Percentiles rank a stretch among this genome's conserved stretches.
Conservation (phyloP, 73 alveolate species). For the Paramecium caudatum region DNA sequence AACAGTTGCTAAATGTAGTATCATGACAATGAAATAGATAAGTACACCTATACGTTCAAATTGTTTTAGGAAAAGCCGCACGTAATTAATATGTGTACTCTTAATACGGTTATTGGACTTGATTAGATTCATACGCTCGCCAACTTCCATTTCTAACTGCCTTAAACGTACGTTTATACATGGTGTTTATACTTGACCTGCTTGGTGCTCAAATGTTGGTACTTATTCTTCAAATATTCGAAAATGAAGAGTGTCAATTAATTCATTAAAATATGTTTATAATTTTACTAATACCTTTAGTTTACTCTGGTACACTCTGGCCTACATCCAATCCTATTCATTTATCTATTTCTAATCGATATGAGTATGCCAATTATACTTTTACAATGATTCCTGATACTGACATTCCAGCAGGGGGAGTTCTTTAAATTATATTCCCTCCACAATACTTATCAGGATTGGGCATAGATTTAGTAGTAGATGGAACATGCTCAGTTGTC, state of each 20-base stretch:
- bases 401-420: slow-evolving; percentile 23
- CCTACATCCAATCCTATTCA: slow-evolving; percentile 14
- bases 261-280: slow-evolving; percentile 35
- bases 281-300: slow-evolving; percentile 8
- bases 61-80: background rate
- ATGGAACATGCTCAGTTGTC: slow-evolving; percentile 13
- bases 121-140: background rate
- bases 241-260: background rate
- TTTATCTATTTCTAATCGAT: slow-evolving; percentile 38
- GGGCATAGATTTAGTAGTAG: slow-evolving; percentile 43
- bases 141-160: slow-evolving; percentile 45
- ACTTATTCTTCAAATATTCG: slow-evolving; percentile 26
- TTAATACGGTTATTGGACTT: background rate
- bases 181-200: slow-evolving; percentile 36
- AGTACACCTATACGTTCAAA: slow-evolving; percentile 58
- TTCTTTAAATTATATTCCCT: slow-evolving; percentile 29
- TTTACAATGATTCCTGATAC: slow-evolving; percentile 59
- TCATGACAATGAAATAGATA: slow-evolving; percentile 49
- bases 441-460: slow-evolving; percentile 43
- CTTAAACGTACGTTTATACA: background rate
- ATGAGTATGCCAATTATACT: slow-evolving; percentile 48
- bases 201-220: slow-evolving; percentile 25
- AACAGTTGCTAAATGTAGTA: background rate
- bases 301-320: slow-evolving; percentile 15
- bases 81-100: background rate